Conservation (phyloP, 352 stramenopile genomes). For the Salisapilia sapeloensis region DNA sequence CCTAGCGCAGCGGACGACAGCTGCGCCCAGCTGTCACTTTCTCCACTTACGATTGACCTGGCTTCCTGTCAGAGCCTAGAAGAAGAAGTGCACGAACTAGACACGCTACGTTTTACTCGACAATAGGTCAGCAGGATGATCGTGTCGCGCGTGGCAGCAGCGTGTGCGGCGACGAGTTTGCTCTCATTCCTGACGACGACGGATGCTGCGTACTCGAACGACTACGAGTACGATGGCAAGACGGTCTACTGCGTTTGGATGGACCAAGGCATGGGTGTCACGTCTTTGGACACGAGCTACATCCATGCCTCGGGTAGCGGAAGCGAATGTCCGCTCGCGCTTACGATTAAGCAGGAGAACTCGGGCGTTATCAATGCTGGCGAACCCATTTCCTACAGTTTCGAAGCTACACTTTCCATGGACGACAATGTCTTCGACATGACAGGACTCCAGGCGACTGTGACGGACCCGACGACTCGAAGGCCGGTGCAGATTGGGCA, state of each 20-base stretch:
- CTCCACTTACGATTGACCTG: too few relatives aligned
- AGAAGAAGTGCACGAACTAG: too few relatives aligned
- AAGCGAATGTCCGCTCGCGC: conserved; percentile 33
- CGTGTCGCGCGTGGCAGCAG: too few relatives aligned
- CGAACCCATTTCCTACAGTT: conserved; percentile 36
- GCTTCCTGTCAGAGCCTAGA: too few relatives aligned
- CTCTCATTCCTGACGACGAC: too few relatives aligned
- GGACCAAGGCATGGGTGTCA: conserved; percentile 49
- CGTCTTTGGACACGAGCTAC: conserved; percentile 55
- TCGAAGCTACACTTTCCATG: conserved; percentile 60
- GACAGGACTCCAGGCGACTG: conserved; percentile 28
- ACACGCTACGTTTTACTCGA: too few relatives aligned
- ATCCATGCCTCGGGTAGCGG: conserved; percentile 21
- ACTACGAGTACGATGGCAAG: conserved; percentile 55
- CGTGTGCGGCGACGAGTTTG: too few relatives aligned
- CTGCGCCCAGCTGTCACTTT: too few relatives aligned
- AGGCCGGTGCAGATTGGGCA: conserved; percentile 50
- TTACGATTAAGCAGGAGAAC: conserved; percentile 28
- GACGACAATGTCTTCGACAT: conserved; percentile 47
- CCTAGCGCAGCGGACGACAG: too few relatives aligned
- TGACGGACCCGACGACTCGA: conserved; percentile 30
- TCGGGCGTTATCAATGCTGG: conserved; percentile 10
- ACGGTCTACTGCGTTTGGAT: conserved; percentile 76
- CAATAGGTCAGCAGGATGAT: too few relatives aligned
- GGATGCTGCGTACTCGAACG: conserved; percentile 5